Conservation (phyloP, 805 yeast genomes). For the Jamesozyma spencerorum region DNA sequence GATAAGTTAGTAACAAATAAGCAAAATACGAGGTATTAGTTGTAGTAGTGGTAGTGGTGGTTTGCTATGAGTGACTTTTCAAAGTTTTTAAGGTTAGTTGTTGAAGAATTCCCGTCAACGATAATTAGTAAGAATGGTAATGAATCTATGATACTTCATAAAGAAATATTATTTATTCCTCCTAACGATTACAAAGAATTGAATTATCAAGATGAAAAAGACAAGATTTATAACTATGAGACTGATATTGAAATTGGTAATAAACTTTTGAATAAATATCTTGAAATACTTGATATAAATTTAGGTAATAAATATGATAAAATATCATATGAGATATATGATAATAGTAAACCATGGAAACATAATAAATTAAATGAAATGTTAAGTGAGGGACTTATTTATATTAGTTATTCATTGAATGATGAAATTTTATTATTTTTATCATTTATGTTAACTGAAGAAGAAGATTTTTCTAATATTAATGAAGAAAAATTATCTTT, state of each 20-base stretch:
- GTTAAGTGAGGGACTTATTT: conserved; percentile 20
- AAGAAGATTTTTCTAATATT: conserved; percentile 9
- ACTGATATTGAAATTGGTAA: not conserved
- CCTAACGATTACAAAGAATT: not conserved
- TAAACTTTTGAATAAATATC: conserved; percentile 2
- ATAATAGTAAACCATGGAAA: conserved; percentile 18
- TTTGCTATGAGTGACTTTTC: not conserved
- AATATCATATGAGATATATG: conserved; percentile 14
- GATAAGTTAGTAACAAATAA: no score
- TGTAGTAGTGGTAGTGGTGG: no score
- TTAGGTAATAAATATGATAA: conserved; percentile 18
- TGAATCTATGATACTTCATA: not conserved
- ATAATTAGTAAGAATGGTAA: not conserved
- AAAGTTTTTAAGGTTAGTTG: conserved; percentile 1
- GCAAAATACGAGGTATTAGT: no score
- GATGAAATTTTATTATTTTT: conserved; percentile 11
- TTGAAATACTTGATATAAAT: conserved; percentile 16
- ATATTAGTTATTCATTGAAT: conserved; percentile 17
- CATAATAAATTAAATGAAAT: conserved; percentile 23
- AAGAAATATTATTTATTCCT: conserved; percentile 4
- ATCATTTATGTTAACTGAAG: conserved; percentile 25
- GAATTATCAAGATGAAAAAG: not conserved
- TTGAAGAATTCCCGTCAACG: conserved; percentile 2
- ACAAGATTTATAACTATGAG: not conserved
- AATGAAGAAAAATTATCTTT: conserved; percentile 1